Evolutionary conservation across 139 green algal species (phyloP).

Genomic region (Chlamydomonas asymmetrica): DNA sequence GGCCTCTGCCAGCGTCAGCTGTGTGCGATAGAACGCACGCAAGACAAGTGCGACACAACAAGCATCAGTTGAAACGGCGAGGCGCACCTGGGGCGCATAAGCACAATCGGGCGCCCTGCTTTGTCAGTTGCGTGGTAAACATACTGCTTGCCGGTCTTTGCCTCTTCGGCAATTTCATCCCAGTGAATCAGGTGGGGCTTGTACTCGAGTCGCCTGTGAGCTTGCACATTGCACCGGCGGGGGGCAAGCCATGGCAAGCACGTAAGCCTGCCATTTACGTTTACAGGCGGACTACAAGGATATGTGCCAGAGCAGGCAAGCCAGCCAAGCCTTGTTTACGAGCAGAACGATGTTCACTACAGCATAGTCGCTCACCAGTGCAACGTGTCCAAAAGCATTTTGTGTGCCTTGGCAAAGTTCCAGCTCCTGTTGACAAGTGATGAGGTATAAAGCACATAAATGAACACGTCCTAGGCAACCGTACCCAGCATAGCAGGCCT

Average conservation of each 20-base stretch:
- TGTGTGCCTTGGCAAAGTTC: conserved; percentile 64
- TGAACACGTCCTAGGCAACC: not conserved
- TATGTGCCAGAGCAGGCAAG: too few relatives aligned
- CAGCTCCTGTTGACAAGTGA: conserved; percentile 45
- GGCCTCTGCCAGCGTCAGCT: too few relatives aligned
- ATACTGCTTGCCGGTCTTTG: conserved; percentile 68
- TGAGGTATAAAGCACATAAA: too few relatives aligned
- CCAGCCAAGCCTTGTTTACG: too few relatives aligned
- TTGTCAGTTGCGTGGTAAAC: conserved; percentile 61
- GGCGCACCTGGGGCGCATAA: conserved; percentile 75
- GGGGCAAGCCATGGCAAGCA: not conserved
- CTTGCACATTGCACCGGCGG: not conserved
- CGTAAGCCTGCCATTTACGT: too few relatives aligned
- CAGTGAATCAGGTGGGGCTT: conserved; percentile 68
- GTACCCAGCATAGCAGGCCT: not conserved
- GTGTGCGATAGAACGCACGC: not conserved
- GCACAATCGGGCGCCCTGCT: conserved; percentile 65
- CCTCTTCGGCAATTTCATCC: conserved; percentile 60
- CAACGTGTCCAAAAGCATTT: conserved; percentile 69
- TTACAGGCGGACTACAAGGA: too few relatives aligned
- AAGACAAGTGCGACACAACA: too few relatives aligned
- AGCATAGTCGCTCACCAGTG: conserved; percentile 50
- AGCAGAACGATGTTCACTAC: not conserved
- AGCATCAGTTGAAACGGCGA: too few relatives aligned
- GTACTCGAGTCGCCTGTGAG: conserved; percentile 63